A percentile compares a stretch with the other conserved stretches of the same genome.
These are phyloP conservation scores for Neltuma alba DNA, from an alignment of 306 rosid genomes.

Conservation along the genomic window DNA sequence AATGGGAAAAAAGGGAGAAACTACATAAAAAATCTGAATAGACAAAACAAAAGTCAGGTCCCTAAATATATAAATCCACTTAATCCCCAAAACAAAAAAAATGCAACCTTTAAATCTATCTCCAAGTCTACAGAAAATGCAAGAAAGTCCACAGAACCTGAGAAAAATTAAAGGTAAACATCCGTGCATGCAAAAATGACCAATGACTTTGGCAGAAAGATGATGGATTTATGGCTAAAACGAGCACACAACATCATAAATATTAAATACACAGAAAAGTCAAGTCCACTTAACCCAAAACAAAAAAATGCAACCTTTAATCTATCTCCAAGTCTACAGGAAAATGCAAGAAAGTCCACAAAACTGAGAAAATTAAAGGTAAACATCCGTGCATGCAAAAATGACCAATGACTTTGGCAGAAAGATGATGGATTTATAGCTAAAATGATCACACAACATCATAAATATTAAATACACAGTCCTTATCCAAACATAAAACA, in stretches of 20 bases:
- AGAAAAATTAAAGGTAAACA: not conserved
- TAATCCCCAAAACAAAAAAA: not conserved
- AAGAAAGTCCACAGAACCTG: not conserved
- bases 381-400: not conserved
- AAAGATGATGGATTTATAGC: not conserved
- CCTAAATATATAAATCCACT: not conserved
- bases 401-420: not conserved
- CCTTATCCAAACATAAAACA: not conserved
- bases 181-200: not conserved
- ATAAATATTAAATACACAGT: not conserved
- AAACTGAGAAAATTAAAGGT: not conserved
- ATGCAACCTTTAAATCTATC: not conserved
- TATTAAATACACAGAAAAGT: too few relatives aligned
- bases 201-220: not conserved
- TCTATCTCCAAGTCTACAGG: not conserved
- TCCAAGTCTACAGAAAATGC: not conserved
- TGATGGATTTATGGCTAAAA: not conserved
- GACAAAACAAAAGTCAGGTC: slow-evolving; percentile 1
- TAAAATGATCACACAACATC: not conserved
- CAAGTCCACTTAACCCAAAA: not conserved
- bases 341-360: slow-evolving; percentile 13
- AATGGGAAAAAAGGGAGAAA: not conserved
- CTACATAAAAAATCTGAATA: not conserved
- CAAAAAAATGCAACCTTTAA: not conserved
- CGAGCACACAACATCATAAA: not conserved